phyloP scores from a whole-genome alignment of 306 rosid genomes.

The Rosa rugosa region DNA sequence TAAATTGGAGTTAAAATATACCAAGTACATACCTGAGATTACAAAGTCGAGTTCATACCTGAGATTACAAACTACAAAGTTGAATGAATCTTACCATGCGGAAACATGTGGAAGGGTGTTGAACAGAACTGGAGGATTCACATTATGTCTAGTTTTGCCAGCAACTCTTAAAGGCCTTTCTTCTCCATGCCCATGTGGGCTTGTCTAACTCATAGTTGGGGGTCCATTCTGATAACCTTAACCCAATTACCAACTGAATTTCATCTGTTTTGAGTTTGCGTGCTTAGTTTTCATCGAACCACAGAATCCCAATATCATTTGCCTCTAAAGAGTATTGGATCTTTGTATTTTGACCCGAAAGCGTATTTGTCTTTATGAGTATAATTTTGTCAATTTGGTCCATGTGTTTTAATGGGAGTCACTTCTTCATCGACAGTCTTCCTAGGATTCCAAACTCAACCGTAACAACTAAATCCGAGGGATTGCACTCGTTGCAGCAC shows the following conservation, averaged over 20 bases:
- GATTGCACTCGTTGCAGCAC: background rate
- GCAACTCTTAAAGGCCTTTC: background rate
- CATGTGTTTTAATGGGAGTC: background rate
- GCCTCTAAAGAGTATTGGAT: background rate
- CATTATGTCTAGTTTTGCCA: background rate
- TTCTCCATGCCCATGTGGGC: background rate
- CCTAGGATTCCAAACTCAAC: background rate
- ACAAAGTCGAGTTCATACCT: background rate
- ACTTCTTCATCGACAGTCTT: too few species aligned
- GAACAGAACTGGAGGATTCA: background rate
- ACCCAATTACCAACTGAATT: background rate
- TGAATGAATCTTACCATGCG: constrained; percentile 1
- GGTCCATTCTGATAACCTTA: background rate
- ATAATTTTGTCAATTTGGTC: background rate
- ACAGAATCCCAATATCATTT: background rate
- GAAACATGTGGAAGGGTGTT: background rate
- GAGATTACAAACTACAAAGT: background rate
- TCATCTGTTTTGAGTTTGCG: background rate
- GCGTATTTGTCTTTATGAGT: background rate
- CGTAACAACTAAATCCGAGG: background rate
- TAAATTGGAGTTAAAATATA: background rate
- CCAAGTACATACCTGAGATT: background rate
- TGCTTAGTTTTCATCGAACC: background rate
- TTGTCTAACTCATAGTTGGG: background rate
- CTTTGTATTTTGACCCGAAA: background rate